phyloP scores from a whole-genome alignment of 306 rosid genomes.

The Acmispon strigosus region DNA sequence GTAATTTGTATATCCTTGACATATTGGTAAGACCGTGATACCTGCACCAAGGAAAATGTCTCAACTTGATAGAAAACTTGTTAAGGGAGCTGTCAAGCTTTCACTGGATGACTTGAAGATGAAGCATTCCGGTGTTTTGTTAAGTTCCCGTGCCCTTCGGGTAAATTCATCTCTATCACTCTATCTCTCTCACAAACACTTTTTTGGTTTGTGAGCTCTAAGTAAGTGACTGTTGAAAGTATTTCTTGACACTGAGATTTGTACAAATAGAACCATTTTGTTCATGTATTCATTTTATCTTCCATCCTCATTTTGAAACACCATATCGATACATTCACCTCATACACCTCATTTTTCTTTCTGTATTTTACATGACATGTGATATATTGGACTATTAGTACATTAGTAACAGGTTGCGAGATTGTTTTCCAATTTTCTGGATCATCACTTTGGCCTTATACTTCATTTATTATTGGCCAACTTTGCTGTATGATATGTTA shows the following conservation, averaged over 20 bases:
- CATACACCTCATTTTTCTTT: too few relatives aligned
- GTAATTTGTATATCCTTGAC: slow-evolving; percentile 55
- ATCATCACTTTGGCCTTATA: not conserved
- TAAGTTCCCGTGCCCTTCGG: slow-evolving; percentile 76
- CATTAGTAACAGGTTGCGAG: not conserved
- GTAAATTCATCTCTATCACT: slow-evolving; percentile 29
- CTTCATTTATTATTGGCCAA: not conserved
- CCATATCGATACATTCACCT: too few relatives aligned
- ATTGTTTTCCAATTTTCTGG: slow-evolving; percentile 2
- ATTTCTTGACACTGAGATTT: not conserved
- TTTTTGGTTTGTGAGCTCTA: not conserved
- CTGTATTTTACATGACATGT: too few relatives aligned
- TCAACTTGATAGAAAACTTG: slow-evolving; percentile 48
- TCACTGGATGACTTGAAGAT: slow-evolving; percentile 82
- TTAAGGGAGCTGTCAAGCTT: slow-evolving; percentile 52
- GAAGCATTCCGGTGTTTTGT: slow-evolving; percentile 60
- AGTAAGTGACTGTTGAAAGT: not conserved
- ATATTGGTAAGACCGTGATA: slow-evolving; percentile 29
- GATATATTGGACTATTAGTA: too few relatives aligned
- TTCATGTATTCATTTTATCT: not conserved
- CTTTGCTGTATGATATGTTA: not conserved
- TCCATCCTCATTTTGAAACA: too few relatives aligned
- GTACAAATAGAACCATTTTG: not conserved
- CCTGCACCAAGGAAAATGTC: slow-evolving; percentile 37
- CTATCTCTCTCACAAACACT: not conserved